A percentile compares a stretch with the other conserved stretches of the same genome.
Evolutionary conservation across 805 yeast genomes (phyloP).

Genomic region (Grigorovia humatica): DNA sequence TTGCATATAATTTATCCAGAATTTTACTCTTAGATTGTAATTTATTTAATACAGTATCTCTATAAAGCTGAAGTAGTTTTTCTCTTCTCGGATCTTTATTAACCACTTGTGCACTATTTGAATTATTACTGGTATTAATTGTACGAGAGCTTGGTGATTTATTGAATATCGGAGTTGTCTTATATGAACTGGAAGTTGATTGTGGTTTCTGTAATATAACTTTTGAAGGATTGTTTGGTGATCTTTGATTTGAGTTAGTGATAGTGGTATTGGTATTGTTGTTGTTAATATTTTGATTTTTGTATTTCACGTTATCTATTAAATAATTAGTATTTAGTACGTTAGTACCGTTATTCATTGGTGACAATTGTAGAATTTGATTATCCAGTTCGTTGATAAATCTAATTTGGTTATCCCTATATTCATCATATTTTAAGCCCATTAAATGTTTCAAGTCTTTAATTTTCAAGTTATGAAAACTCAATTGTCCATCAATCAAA

Average conservation of each 20-base stretch:
- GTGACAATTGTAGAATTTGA: conserved; percentile 7
- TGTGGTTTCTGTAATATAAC: neutral
- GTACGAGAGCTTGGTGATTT: conserved; percentile 2
- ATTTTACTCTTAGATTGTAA: conserved; percentile 19
- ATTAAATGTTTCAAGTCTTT: conserved; percentile 12
- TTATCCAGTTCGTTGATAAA: conserved; percentile 14
- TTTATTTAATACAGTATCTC: conserved; percentile 27
- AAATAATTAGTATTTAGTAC: neutral
- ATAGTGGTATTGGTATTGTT: neutral
- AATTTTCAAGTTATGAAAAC: conserved; percentile 24
- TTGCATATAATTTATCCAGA: conserved; percentile 14
- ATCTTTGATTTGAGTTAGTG: neutral
- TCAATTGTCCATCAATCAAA: conserved; percentile 26
- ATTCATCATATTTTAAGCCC: conserved; percentile 11
- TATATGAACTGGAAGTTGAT: conserved; percentile 2
- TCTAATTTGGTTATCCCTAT: conserved; percentile 9
- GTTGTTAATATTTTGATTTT: neutral
- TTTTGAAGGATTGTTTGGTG: neutral
- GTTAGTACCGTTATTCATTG: neutral
- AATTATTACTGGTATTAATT: neutral
- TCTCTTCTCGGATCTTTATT: conserved; percentile 22
- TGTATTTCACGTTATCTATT: too few species aligned
- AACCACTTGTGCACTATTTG: conserved; percentile 1
- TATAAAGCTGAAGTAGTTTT: conserved; percentile 22
- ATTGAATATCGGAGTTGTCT: neutral